Evolutionary conservation across 2,329 filamentous ascomycete species (phyloP), one percentile per base, ranked within the genome.

Genomic region (Ceratocystis cacaofunesta): DNA sequence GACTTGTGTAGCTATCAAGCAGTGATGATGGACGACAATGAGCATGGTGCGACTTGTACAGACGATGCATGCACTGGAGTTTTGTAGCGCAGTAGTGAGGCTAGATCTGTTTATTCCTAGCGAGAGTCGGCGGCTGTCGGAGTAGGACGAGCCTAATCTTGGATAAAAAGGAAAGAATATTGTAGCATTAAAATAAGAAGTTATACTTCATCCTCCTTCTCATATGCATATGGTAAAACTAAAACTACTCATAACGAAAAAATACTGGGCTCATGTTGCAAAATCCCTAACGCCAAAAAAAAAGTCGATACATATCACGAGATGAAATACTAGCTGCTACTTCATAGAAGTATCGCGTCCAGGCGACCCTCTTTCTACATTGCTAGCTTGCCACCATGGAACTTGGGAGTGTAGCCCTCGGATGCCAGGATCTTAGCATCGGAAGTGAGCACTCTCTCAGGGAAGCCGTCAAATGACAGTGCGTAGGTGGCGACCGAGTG

Each of bases 401-500:
- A 82, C 74, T 79, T 79, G 65, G 72, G 70, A 62, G 72, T 71
- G 62, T 78, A 76, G 0, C 68, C 64, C n/a, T 69, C 66, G 8
- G 69, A 68, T 30, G 68, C 67, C 48, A 68, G 70, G 6, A 57
- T 43, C 1, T 70, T 68, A 62, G 69, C 68, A 1, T 74, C 69
- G 8, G 73, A 70, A 1, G 72, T 69, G 12, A 72, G 69, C 1
- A 73, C 74, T 30, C 84, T 77, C 73, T 84, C 73, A 0, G 86
- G 86, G 74, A 89, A 87, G 8, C 80, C 83, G 3, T 86, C 77
- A 69, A 89, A 85, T 0, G 84, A 87, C 2, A 76, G 72, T 10
- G 86, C 86, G 70, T 84, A 90, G 0, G 83, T 86, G 1, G 86
- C 87, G n/a, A 89, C 83, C 0, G 85, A 85, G 74, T 88, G 85